Evolutionary conservation across 139 green algal species (phyloP), one percentile per base, ranked within the genome.

Genomic region (Spirogloea muscicola): DNA sequence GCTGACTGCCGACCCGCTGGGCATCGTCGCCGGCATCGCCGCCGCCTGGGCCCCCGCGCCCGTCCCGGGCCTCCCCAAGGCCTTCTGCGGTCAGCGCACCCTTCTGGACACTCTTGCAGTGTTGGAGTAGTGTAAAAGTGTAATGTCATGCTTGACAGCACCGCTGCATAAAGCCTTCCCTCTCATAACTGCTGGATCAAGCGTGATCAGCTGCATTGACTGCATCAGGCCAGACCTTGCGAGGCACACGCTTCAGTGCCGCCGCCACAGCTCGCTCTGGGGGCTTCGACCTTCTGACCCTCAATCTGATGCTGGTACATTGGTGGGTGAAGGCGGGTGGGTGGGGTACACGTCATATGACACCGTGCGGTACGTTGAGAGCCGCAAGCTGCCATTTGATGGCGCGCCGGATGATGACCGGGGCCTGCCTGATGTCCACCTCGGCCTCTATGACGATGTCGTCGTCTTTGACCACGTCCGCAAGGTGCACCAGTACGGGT

Each of bases 271-370:
- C n/a, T n/a, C n/a, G n/a, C n/a, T n/a, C n/a, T n/a, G n/a, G n/a
- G n/a, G n/a, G n/a, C n/a, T n/a, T n/a, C n/a, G n/a, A n/a, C n/a
- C n/a, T n/a, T n/a, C n/a, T n/a, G n/a, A n/a, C n/a, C n/a, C n/a
- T n/a, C n/a, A n/a, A n/a, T n/a, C n/a, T n/a, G n/a, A n/a, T n/a
- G n/a, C n/a, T n/a, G n/a, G n/a, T n/a, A n/a, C n/a, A n/a, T n/a
- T n/a, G n/a, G n/a, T n/a, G n/a, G n/a, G 55, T 44, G 0, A 46
- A 81, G 74, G 94, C 13, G 94, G 94, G 63, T 97, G 89, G 88
- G 94, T 98, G 31, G 94, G 94, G 1, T 98, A 96, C 81, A 89
- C 87, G 3, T 91, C 92, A 7, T 98, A 98, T 75, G 94, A 98
- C 88, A 97, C 94, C 2, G 94, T 99, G 36, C 89, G 94, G 18